Evolutionary conservation across 768 basidiomycete species (phyloP).

Genomic region (Lactifluus hygrophoroides): DNA sequence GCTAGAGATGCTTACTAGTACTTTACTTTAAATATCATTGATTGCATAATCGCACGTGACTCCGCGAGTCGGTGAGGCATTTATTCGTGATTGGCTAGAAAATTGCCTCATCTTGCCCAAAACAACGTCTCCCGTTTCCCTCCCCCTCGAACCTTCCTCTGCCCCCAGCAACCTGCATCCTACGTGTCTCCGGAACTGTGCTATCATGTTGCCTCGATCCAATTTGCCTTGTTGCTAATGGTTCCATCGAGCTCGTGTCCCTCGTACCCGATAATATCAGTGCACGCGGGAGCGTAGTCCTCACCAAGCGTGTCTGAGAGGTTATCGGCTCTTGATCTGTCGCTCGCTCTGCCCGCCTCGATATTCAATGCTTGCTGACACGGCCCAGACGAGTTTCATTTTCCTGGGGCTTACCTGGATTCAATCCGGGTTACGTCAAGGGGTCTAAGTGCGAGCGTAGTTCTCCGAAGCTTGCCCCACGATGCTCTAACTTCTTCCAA

Average conservation of each 20-base stretch:
- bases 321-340: neutral
- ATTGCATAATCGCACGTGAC: neutral
- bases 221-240: neutral
- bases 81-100: constrained; percentile 8
- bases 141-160: neutral
- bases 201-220: neutral
- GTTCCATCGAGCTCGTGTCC: neutral
- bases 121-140: neutral
- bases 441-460: constrained; percentile 27
- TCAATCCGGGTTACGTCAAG: neutral
- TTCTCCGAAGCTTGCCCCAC: constrained; percentile 26
- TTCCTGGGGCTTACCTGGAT: neutral
- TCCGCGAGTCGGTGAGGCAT: neutral
- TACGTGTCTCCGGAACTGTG: neutral
- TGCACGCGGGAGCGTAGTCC: constrained; percentile 38
- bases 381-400: neutral
- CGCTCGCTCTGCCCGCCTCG: too few relatives aligned
- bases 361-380: neutral
- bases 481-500: neutral
- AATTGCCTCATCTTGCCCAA: constrained; percentile 12
- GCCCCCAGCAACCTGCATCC: neutral
- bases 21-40: neutral
- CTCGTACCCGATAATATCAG: neutral
- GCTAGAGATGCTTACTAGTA: too few relatives aligned
- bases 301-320: constrained; percentile 32